phyloP scores from a whole-genome alignment of 495 filamentous ascomycete species.

The Hypoxylon trugodes region DNA sequence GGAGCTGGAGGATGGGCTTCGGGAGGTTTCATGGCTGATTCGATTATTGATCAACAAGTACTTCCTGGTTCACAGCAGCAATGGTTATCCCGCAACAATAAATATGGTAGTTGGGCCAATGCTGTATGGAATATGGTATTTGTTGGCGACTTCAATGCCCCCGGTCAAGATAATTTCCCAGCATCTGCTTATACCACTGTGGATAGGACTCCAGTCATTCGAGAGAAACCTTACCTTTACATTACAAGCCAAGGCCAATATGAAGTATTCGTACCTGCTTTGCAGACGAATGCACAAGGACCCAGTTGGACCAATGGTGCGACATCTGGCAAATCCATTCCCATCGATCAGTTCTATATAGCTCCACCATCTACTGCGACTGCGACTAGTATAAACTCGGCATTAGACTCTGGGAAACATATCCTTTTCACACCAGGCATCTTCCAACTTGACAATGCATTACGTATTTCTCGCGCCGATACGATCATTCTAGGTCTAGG shows the following conservation, averaged over 20 bases:
- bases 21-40: constrained; percentile 46
- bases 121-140: constrained; percentile 49
- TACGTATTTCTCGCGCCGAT: constrained; percentile 30
- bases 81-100: constrained; percentile 46
- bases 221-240: constrained; percentile 45
- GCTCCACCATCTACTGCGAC: constrained; percentile 28
- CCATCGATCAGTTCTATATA: constrained; percentile 40
- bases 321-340: constrained; percentile 38
- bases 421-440: constrained; percentile 43
- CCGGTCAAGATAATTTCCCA: constrained; percentile 38
- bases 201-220: constrained; percentile 37
- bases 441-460: constrained; percentile 36
- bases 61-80: constrained; percentile 48
- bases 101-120: constrained; percentile 45
- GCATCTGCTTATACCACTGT: constrained; percentile 41
- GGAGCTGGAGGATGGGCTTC: constrained; percentile 46
- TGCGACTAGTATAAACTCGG: constrained; percentile 37
- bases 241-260: constrained; percentile 32
- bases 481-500: constrained; percentile 42
- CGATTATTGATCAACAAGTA: constrained; percentile 38
- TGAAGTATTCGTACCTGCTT: constrained; percentile 39
- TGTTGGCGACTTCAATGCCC: constrained; percentile 37
- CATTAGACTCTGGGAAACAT: constrained; percentile 37
- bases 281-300: constrained; percentile 37
- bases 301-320: constrained; percentile 37